Percentiles rank a stretch among this genome's conserved stretches.
Evolutionary conservation across 805 yeast species (phyloP).

Genomic region (Candida berthetii): DNA sequence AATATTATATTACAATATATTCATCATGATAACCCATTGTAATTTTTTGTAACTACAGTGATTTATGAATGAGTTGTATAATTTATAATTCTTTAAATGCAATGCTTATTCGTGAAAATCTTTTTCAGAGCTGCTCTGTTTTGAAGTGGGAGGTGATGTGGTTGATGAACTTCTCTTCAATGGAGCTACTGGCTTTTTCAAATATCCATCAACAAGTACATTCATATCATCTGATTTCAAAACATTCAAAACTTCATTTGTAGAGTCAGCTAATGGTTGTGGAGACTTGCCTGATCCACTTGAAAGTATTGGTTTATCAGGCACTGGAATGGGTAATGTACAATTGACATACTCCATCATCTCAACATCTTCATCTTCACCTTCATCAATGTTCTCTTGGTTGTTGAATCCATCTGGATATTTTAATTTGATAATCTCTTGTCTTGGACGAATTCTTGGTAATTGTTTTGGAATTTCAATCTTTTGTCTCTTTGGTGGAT

Average conservation of each 20-base stretch:
- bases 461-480: conserved; percentile 2
- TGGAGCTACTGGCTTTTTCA: not conserved
- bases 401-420: not conserved
- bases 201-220: not conserved
- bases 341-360: not conserved
- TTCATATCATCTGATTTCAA: too few species aligned
- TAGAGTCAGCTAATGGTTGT: not conserved
- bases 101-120: too few species aligned
- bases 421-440: conserved; percentile 5
- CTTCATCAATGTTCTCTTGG: not conserved
- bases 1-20: too few species aligned
- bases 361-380: not conserved
- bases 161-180: not conserved
- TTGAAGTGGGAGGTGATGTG: not conserved
- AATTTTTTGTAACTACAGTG: too few species aligned
- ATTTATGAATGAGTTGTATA: too few species aligned
- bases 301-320: not conserved
- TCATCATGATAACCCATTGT: too few species aligned
- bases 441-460: conserved; percentile 10
- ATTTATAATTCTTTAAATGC: too few species aligned
- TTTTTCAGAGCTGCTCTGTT: too few species aligned
- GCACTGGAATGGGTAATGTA: not conserved
- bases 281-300: not conserved
- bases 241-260: not conserved
- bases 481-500: conserved; percentile 15